Evolutionary conservation across 306 rosid species (phyloP), one percentile per base, ranked within the genome.

Genomic region (Cicer bijugum): DNA sequence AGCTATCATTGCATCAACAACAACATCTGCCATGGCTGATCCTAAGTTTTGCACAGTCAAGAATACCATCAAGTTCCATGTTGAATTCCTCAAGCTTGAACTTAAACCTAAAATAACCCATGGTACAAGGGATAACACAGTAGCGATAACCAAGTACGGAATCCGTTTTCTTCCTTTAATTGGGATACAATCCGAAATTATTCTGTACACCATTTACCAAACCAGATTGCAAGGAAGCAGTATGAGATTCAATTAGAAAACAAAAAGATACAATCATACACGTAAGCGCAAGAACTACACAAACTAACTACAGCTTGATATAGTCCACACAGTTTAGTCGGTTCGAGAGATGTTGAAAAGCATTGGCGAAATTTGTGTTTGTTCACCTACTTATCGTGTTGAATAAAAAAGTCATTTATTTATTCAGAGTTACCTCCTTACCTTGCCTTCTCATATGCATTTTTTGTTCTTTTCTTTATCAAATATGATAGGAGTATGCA

Each of bases 21-120:
- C 96, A n/a, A 91, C 97, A 83, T 88, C 97, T 8, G 97, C 97
- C 92, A 89, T 91, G 47, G 96, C 97, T 62, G 97, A 83, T 46
- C 97, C 97, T 74, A 91, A 78, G 82, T 91, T 91, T 80, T 91
- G 97, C 61, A 85, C 66, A 37, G 93, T 91, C 83, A 91, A 77
- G 52, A 88, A 82, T 68, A 84, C 79, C 85, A 78, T 89, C 47
- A 91, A 84, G 76, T 85, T 81, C 96, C 91, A 85, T 57, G 14
- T 83, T 67, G 97, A 88, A 71, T 77, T 80, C 82, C 96, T 91
- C 76, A 85, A 37, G 56, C 67, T 80, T 75, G 84, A 75, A 75
- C 43, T 77, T 44, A 88, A 78, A 78, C 97, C 93, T 60, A 91
- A 76, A 77, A 89, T 46, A 28, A 86, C 57, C 97, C 97, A 91